phyloP scores from a whole-genome alignment of 1,139 yeast genomes.

The Magnusiomyces magnusii region DNA sequence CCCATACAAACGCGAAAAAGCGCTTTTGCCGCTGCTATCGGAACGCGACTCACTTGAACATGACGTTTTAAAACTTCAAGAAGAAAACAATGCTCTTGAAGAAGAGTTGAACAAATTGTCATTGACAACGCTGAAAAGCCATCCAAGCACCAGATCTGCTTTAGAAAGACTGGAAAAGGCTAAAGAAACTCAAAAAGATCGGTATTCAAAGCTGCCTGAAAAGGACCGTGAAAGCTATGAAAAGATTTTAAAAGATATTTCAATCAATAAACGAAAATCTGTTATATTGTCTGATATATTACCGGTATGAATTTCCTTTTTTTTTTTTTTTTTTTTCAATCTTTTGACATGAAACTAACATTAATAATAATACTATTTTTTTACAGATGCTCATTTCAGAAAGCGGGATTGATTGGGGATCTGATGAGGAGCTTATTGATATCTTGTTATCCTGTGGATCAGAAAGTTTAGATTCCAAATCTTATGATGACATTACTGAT shows the following conservation, averaged over 20 bases:
- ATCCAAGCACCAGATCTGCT: slow-evolving; percentile 1
- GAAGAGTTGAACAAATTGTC: not conserved
- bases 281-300: slow-evolving; percentile 9
- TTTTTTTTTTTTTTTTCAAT: not conserved
- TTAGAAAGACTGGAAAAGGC: not conserved
- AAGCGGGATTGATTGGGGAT: slow-evolving; percentile 14
- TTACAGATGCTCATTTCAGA: slow-evolving; percentile 14
- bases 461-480: slow-evolving; percentile 7
- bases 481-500: not conserved
- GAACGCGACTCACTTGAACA: slow-evolving; percentile 13
- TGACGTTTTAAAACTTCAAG: slow-evolving; percentile 6
- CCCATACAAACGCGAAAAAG: not conserved
- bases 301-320: no score
- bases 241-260: slow-evolving; percentile 4
- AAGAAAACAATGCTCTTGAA: not conserved
- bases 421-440: slow-evolving; percentile 9
- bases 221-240: not conserved
- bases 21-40: slow-evolving; percentile 9
- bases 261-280: not conserved
- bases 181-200: not conserved
- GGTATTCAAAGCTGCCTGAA: not conserved
- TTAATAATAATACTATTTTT: not conserved
- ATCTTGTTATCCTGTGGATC: slow-evolving; percentile 12
- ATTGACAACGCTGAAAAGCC: not conserved
- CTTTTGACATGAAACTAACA: not conserved